Percentiles rank a stretch among this genome's conserved stretches.
These are phyloP conservation scores for Orbilia ellipsospora DNA, from an alignment of 2,329 filamentous ascomycete species.

Conservation along the genomic window DNA sequence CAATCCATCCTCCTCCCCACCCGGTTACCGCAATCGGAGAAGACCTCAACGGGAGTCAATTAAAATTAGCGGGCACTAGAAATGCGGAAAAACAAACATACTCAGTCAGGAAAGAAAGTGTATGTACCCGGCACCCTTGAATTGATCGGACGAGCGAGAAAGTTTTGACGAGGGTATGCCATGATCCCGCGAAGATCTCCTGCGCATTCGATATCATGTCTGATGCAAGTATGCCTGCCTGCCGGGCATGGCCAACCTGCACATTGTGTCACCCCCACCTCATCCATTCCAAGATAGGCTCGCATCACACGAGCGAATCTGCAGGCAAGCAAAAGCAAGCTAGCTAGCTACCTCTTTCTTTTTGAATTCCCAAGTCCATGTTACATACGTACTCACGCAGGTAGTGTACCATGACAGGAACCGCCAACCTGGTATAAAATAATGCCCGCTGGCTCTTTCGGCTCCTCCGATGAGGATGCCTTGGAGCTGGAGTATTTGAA, in stretches of 20 bases:
- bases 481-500: conserved; percentile 52
- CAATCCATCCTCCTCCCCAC: neutral
- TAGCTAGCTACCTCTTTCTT: conserved; percentile 13
- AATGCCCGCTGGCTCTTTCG: conserved; percentile 28
- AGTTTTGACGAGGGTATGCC: conserved; percentile 30
- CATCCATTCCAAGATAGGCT: conserved; percentile 23
- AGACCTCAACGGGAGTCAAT: no score
- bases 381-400: conserved; percentile 27
- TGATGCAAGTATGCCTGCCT: conserved; percentile 43
- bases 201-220: conserved; percentile 36
- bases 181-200: conserved; percentile 46
- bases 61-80: neutral
- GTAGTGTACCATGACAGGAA: conserved; percentile 33
- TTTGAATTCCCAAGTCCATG: conserved; percentile 5
- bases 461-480: conserved; percentile 26
- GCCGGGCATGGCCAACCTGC: conserved; percentile 2
- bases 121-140: neutral
- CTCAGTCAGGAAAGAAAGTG: conserved; percentile 14
- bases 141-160: conserved; percentile 34
- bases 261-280: conserved; percentile 40
- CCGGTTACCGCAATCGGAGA: no score
- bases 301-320: conserved; percentile 29
- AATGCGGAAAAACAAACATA: conserved; percentile 8
- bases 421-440: conserved; percentile 50
- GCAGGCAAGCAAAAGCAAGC: conserved; percentile 12